Base-by-base conservation (phyloP, 2,329 filamentous ascomycete species). In the Nigrograna mackinnonii region DNA sequence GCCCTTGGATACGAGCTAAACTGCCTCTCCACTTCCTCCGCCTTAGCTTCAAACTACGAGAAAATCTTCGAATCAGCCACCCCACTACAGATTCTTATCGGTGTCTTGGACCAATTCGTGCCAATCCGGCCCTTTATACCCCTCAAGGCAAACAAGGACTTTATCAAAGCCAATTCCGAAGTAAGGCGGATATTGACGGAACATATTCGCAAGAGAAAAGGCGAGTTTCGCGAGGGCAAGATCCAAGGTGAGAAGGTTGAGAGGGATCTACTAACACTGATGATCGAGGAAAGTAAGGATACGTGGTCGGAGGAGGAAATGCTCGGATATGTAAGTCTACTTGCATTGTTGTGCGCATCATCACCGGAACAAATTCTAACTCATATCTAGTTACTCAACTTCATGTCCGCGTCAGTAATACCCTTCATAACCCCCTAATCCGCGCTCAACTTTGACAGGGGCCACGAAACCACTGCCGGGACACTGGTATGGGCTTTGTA, bases 401-500 rank as follows among this genome's bases (percentile, higher is more conserved):
- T 52, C 37, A 49, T 52, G 44, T 42, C 46, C 16, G 45, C 39
- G 32, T n/a, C n/a, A n/a, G n/a, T n/a, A n/a, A n/a, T n/a, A n/a
- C n/a, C n/a, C n/a, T n/a, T n/a, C n/a, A n/a, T n/a, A n/a, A n/a
- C n/a, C n/a, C n/a, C n/a, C n/a, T n/a, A n/a, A n/a, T n/a, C n/a
- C n/a, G n/a, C n/a, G n/a, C n/a, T n/a, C n/a, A n/a, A n/a, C n/a
- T n/a, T n/a, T n/a, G n/a, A n/a, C n/a, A n/a, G n/a, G n/a, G 50
- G 50, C 13, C 43, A 47, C 36, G 50, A 54, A 30, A 54, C 48
- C 12, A 42, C 40, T 3, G 43, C 50, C 7, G 62, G 64, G 0
- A 55, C 69, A 0, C 60, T 75, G 35, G 68, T 66, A 0, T 76
- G 73, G 73, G 65, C 66, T 0, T 59, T 68, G 2, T 73, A 75